phyloP scores from a whole-genome alignment of 169 alveolate genomes.

The Toxoplasma gondii region DNA sequence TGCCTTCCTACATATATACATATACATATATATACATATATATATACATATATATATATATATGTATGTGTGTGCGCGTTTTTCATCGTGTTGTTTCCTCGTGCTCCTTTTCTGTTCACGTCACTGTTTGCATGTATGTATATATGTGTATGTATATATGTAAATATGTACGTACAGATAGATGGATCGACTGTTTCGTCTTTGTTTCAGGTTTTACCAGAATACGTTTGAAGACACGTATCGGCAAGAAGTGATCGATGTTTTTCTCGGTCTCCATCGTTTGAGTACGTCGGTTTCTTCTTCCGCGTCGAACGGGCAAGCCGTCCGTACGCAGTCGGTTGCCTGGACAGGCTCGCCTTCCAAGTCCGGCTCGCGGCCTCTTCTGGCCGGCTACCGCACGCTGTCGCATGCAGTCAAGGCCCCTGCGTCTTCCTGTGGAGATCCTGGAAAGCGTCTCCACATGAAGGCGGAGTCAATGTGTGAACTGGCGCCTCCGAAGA shows the following conservation, averaged over 20 bases:
- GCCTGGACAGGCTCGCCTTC: no score
- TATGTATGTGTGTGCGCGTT: no score
- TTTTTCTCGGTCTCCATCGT: slow-evolving; percentile 63
- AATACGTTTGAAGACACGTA: slow-evolving; percentile 54
- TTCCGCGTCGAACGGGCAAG: not conserved
- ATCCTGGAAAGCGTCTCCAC: no score
- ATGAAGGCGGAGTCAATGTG: no score
- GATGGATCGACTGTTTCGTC: not conserved
- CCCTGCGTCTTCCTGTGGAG: not conserved
- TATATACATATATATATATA: not conserved
- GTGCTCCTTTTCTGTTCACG: no score
- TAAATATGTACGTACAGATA: not conserved
- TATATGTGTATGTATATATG: not conserved
- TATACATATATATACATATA: not conserved
- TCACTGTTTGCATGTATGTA: no score
- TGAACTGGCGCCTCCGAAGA: no score
- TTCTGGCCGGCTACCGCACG: not conserved
- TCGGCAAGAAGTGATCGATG: slow-evolving; percentile 67
- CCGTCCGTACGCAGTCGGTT: no score
- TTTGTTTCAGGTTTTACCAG: slow-evolving; percentile 46
- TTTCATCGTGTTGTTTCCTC: no score
- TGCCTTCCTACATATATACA: no score
- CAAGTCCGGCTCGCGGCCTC: no score
- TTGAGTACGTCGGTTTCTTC: not conserved
- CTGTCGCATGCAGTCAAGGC: not conserved